Percentiles rank a stretch among this genome's conserved stretches.
Evolutionary conservation across 179 eudicot genomes (phyloP).

Genomic region (Dionaea muscipula): DNA sequence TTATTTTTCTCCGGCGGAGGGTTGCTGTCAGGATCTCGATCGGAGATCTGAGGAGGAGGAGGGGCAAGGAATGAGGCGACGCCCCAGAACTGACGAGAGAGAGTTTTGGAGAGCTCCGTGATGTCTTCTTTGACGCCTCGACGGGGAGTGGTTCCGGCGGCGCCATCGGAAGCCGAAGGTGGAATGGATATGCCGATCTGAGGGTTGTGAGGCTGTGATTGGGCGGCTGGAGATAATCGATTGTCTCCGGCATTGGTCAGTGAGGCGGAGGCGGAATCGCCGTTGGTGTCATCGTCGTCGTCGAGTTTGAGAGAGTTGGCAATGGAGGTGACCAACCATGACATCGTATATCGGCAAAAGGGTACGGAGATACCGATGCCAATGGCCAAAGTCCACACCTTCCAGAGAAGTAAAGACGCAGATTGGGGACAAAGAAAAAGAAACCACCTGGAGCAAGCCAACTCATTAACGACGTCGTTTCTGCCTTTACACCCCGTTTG

Average conservation of each 20-base stretch:
- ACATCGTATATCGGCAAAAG: constrained; percentile 25
- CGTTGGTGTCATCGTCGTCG: constrained; percentile 16
- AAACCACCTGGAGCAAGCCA: too few species aligned
- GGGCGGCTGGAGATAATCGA: neutral
- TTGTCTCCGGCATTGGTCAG: neutral
- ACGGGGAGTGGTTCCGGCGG: neutral
- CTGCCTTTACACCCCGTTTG: too few species aligned
- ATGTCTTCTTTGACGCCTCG: constrained; percentile 88
- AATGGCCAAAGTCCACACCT: too few species aligned
- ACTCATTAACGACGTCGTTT: too few species aligned
- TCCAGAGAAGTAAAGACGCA: too few species aligned
- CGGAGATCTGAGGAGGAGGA: constrained; percentile 24
- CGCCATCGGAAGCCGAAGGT: constrained; percentile 16
- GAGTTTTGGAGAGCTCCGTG: constrained; percentile 61
- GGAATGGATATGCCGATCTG: constrained; percentile 20
- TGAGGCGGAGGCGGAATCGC: constrained; percentile 1
- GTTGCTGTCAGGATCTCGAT: neutral
- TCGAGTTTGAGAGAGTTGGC: constrained; percentile 54
- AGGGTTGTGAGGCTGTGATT: constrained; percentile 7
- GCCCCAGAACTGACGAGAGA: constrained; percentile 64
- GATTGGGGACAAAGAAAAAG: too few species aligned
- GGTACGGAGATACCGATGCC: too few species aligned
- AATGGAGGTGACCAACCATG: constrained; percentile 60
- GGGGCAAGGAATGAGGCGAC: constrained; percentile 76
- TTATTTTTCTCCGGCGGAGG: neutral